Conservation (phyloP, 306 rosid species). For the Quercus cerris region DNA sequence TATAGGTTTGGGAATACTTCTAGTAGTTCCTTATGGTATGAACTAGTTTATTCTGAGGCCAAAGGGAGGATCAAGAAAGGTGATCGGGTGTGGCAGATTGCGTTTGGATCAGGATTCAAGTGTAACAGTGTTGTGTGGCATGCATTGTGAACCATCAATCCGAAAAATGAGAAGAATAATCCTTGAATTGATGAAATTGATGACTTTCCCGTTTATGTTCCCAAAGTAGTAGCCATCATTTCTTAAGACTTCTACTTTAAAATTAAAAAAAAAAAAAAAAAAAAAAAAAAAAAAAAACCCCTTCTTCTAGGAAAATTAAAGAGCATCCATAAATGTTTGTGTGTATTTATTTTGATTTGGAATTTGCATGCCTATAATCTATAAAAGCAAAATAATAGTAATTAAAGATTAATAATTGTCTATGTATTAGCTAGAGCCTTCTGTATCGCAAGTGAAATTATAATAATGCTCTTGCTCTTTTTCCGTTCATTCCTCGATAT, state of each 20-base stretch:
- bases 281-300: too few species aligned
- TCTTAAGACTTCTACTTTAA: background rate
- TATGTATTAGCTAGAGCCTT: too few species aligned
- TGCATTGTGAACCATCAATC: background rate
- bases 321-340: background rate
- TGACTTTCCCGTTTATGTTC: background rate
- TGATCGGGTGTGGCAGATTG: background rate
- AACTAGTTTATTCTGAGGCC: background rate
- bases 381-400: background rate
- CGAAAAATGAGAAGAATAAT: background rate
- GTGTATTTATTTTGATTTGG: background rate
- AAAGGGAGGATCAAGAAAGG: slow-evolving; percentile 4
- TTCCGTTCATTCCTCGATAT: too few species aligned
- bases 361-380: background rate
- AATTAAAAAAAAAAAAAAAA: too few species aligned
- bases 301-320: background rate
- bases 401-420: too few species aligned
- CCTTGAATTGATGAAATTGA: background rate
- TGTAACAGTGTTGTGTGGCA: background rate
- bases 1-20: slow-evolving; percentile 1
- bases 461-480: too few species aligned
- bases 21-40: background rate
- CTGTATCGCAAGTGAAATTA: too few species aligned
- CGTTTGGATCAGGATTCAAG: slow-evolving; percentile 5
- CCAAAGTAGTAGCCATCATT: background rate